Percentiles rank a stretch among this genome's conserved stretches.
phyloP scores from a whole-genome alignment of 768 basidiomycete species.

The Saitozyma podzolica region DNA sequence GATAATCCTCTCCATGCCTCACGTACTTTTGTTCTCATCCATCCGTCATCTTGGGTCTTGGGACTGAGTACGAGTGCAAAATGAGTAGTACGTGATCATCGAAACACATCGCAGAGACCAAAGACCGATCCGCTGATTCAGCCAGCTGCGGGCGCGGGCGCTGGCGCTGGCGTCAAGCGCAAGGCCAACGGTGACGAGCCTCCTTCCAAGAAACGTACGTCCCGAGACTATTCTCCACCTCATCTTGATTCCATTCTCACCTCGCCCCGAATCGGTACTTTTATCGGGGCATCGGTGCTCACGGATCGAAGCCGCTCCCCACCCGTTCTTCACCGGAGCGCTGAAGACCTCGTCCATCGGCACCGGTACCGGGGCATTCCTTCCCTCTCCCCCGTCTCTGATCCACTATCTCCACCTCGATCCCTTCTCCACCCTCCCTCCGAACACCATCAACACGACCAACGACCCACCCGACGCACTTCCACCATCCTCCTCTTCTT shows the following conservation, averaged over 20 bases:
- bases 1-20: no score
- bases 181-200: background rate
- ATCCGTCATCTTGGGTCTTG: no score
- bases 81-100: no score
- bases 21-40: no score
- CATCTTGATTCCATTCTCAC: no score
- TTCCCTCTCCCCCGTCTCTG: slow-evolving; percentile 39
- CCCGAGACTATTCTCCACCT: background rate
- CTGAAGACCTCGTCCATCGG: background rate
- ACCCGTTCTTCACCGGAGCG: slow-evolving; percentile 41
- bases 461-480: background rate
- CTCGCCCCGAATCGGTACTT: no score
- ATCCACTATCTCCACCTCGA: slow-evolving; percentile 49
- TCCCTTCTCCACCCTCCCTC: slow-evolving; percentile 28
- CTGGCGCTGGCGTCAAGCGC: background rate
- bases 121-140: no score
- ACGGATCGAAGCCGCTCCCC: background rate
- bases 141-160: no score
- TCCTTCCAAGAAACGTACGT: background rate
- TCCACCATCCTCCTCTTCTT: background rate
- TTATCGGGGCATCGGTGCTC: background rate
- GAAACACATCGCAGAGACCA: no score
- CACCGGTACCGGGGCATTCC: slow-evolving; percentile 13
- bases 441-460: background rate
- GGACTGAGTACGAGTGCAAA: no score